Percentiles rank a stretch among this genome's conserved stretches.
These are phyloP conservation scores for Alloascoidea hylecoeti DNA, from an alignment of 805 yeast species.

Conservation along the genomic window DNA sequence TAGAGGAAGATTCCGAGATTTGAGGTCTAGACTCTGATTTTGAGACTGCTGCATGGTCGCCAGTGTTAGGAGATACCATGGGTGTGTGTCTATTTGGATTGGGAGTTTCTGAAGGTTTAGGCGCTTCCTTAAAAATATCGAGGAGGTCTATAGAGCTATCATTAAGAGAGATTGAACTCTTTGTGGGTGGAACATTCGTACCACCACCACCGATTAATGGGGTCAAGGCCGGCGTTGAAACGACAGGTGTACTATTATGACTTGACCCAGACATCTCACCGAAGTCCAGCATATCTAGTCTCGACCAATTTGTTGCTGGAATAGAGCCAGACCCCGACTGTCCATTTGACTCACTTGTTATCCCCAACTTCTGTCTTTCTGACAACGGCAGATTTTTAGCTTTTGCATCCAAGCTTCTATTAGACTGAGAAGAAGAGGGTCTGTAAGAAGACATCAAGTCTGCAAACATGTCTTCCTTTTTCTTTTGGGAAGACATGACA, in stretches of 20 bases:
- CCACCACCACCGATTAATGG: no score
- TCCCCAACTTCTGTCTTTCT: conserved; percentile 13
- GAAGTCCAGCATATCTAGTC: conserved; percentile 13
- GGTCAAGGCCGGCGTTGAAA: no score
- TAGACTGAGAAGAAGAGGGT: conserved; percentile 1
- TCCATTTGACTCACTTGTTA: conserved; percentile 3
- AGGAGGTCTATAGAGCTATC: no score
- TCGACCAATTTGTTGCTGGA: conserved; percentile 10
- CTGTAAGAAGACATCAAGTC: not conserved
- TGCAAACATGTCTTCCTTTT: not conserved
- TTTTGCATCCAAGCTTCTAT: conserved; percentile 8
- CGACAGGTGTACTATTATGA: no score
- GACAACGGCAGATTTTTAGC: conserved; percentile 15
- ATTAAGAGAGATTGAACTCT: no score
- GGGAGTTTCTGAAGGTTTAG: conserved; percentile 4
- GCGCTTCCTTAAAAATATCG: no score
- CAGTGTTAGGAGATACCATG: not conserved
- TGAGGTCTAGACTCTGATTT: not conserved
- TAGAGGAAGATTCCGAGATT: conserved; percentile 9
- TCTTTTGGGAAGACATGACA: no score
- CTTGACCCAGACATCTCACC: no score
- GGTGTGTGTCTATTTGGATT: conserved; percentile 3
- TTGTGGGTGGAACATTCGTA: no score
- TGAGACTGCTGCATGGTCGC: not conserved
- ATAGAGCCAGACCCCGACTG: conserved; percentile 3